Evolutionary conservation across 768 basidiomycete species (phyloP).

Genomic region (Leccinum olivaceopallidum): DNA sequence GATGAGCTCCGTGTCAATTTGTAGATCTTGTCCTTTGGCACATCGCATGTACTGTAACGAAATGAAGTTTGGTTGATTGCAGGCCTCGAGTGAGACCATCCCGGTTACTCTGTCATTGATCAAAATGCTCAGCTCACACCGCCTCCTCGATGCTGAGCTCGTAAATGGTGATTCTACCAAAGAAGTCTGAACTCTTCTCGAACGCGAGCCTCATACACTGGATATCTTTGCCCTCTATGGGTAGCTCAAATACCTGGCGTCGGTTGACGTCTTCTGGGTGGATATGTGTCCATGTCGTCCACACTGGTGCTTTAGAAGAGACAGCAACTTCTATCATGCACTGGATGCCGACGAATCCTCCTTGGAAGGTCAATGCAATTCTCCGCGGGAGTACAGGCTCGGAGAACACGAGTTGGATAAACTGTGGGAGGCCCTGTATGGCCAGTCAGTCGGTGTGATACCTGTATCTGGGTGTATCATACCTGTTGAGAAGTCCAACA

Average conservation of each 20-base stretch:
- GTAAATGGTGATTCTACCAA: constrained; percentile 77
- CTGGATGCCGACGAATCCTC: constrained; percentile 77
- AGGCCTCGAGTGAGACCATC: constrained; percentile 12
- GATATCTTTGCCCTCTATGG: constrained; percentile 29
- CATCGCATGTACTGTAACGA: constrained; percentile 17
- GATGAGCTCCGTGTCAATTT: constrained; percentile 5
- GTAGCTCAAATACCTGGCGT: constrained; percentile 63
- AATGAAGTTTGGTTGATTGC: constrained; percentile 31
- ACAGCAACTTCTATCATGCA: constrained; percentile 50
- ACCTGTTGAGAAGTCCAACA: constrained; percentile 88
- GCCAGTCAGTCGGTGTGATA: constrained; percentile 9
- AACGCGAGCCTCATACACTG: constrained; percentile 65
- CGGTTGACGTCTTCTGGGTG: constrained; percentile 84
- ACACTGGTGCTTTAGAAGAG: constrained; percentile 38
- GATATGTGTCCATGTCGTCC: constrained; percentile 53
- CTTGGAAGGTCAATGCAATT: constrained; percentile 75
- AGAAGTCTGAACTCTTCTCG: constrained; percentile 82
- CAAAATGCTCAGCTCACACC: not conserved
- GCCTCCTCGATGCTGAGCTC: constrained; percentile 46
- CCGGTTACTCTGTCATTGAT: not conserved
- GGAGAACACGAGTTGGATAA: constrained; percentile 62
- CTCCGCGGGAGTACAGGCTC: constrained; percentile 53
- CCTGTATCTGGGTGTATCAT: constrained; percentile 8
- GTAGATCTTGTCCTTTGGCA: constrained; percentile 17
- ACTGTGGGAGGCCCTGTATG: constrained; percentile 74